Evolutionary conservation across 768 basidiomycete species (phyloP).

Genomic region (Leccinum rimulosum): DNA sequence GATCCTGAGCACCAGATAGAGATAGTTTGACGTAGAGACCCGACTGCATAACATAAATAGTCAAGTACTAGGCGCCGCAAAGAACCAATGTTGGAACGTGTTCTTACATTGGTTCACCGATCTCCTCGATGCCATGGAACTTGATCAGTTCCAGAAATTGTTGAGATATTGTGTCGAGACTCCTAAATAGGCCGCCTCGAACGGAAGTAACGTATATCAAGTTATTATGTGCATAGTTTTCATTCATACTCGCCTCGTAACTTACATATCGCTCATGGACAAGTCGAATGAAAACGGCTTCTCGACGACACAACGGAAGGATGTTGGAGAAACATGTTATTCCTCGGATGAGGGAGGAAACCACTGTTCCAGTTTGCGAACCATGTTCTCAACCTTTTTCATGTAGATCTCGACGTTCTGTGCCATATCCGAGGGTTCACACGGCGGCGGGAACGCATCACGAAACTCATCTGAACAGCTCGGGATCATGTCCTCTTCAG

Average conservation of each 20-base stretch:
- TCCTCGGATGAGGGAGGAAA: constrained; percentile 11
- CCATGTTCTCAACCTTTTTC: constrained; percentile 26
- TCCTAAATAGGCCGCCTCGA: no score
- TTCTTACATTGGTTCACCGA: neutral
- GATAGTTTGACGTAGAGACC: neutral
- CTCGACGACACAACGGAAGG: neutral
- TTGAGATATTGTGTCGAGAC: neutral
- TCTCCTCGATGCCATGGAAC: neutral
- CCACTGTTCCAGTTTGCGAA: constrained; percentile 23
- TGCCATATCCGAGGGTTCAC: constrained; percentile 6
- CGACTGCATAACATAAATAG: neutral
- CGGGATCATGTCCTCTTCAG: constrained; percentile 11
- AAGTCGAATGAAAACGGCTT: neutral
- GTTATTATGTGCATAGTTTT: neutral
- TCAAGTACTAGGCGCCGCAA: no score
- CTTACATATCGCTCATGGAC: neutral
- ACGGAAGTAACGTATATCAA: neutral
- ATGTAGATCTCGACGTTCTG: constrained; percentile 26
- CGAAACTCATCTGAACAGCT: constrained; percentile 26
- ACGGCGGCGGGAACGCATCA: constrained; percentile 19
- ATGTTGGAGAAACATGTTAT: neutral
- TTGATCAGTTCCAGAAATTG: neutral
- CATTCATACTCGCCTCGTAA: neutral
- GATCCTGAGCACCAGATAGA: neutral
- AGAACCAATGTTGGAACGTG: neutral